These are phyloP conservation scores for Nitzschia palea DNA, from an alignment of 108 stramenopile genomes.

Conservation along the genomic window DNA sequence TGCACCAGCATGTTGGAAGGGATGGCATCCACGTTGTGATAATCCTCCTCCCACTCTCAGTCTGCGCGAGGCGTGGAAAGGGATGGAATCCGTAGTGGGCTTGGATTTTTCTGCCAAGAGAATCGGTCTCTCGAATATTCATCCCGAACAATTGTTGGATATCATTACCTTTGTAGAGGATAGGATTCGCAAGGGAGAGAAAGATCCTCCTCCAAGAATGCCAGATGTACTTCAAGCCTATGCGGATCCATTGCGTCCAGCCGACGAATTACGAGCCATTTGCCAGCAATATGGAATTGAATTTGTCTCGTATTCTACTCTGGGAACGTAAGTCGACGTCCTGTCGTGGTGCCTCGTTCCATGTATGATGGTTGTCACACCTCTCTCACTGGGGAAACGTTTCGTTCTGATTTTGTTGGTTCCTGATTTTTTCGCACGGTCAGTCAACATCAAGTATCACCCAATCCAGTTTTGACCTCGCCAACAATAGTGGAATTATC, in stretches of 20 bases:
- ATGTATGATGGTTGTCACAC: neutral
- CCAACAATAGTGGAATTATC: slow-evolving; percentile 24
- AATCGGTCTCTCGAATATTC: slow-evolving; percentile 53
- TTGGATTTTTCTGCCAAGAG: slow-evolving; percentile 42
- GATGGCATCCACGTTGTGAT: slow-evolving; percentile 57
- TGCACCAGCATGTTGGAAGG: slow-evolving; percentile 44
- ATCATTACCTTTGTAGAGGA: slow-evolving; percentile 37
- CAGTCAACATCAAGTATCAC: slow-evolving; percentile 10
- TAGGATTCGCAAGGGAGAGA: slow-evolving; percentile 19
- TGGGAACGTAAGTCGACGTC: slow-evolving; percentile 28
- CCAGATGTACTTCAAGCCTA: slow-evolving; percentile 58
- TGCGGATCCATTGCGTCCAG: slow-evolving; percentile 47
- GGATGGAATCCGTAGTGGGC: slow-evolving; percentile 50
- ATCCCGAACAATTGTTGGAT: slow-evolving; percentile 36
- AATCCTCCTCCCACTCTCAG: slow-evolving; percentile 30
- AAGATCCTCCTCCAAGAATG: slow-evolving; percentile 37
- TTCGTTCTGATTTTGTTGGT: neutral
- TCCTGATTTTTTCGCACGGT: too few species aligned
- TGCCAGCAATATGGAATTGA: slow-evolving; percentile 52
- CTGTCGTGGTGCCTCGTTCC: neutral
- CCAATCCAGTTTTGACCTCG: slow-evolving; percentile 42
- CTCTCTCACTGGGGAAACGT: neutral
- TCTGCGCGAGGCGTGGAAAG: slow-evolving; percentile 46
- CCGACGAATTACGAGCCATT: slow-evolving; percentile 35
- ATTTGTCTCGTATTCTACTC: slow-evolving; percentile 58